Conservation (phyloP, 169 alveolate species). For the Eimeria sp. region DNA sequence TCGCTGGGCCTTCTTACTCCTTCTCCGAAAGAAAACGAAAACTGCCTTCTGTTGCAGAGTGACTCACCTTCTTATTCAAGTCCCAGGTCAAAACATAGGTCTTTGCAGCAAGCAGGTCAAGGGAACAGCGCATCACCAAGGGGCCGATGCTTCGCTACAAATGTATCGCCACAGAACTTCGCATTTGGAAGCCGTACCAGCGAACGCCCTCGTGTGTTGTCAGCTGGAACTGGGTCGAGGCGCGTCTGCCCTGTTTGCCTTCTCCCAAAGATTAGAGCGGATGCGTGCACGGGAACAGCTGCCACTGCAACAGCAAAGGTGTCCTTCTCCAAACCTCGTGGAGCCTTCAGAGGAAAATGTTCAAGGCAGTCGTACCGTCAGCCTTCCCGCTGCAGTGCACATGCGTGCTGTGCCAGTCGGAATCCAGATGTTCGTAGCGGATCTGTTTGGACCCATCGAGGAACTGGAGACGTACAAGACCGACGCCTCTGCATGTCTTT, state of each 20-base stretch:
- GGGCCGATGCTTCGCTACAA: not conserved
- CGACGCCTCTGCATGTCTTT: not conserved
- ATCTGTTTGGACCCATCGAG: not conserved
- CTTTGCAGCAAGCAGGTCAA: not conserved
- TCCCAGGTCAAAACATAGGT: not conserved
- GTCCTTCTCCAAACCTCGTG: not conserved
- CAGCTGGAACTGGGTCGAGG: constrained; percentile 46
- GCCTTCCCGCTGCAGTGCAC: not conserved
- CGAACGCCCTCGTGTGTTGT: constrained; percentile 16
- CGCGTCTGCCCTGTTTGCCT: constrained; percentile 48
- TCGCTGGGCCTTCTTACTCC: not conserved
- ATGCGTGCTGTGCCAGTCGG: constrained; percentile 7
- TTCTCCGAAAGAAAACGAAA: not conserved
- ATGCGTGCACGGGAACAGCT: not conserved
- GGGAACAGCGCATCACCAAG: not conserved
- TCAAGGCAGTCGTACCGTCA: not conserved
- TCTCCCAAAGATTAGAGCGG: constrained; percentile 19
- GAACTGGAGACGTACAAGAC: not conserved
- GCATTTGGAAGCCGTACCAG: not conserved
- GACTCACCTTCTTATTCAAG: not conserved
- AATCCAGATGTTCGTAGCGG: constrained; percentile 12
- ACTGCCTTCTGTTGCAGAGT: constrained; percentile 7
- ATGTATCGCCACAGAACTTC: not conserved
- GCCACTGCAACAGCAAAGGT: not conserved
- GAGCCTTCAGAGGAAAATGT: not conserved